These are phyloP conservation scores for Akebia trifoliata DNA, from an alignment of 164 flowering plant species.

Conservation along the genomic window DNA sequence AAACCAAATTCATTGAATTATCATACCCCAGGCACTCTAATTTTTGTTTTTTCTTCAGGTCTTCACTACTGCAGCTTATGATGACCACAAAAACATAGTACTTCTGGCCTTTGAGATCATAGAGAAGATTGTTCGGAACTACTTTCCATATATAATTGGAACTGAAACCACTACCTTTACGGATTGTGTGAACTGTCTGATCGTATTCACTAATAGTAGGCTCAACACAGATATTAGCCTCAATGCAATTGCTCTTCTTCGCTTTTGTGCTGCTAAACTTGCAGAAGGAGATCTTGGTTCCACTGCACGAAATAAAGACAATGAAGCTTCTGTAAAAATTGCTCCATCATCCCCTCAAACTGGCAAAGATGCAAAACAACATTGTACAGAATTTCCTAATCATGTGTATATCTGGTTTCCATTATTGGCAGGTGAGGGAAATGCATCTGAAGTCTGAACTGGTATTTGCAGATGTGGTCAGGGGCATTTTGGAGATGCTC, in stretches of 20 bases:
- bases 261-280: constrained; percentile 90
- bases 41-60: constrained; percentile 45
- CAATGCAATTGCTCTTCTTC: constrained; percentile 91
- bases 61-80: constrained; percentile 96
- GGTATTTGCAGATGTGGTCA: not conserved
- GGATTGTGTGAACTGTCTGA: constrained; percentile 92
- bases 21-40: not conserved
- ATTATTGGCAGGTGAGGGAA: constrained; percentile 79
- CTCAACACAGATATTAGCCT: constrained; percentile 95
- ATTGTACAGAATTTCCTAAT: constrained; percentile 48
- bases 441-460: constrained; percentile 7
- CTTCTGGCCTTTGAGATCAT: constrained; percentile 93
- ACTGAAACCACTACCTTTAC: constrained; percentile 97
- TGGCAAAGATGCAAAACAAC: constrained; percentile 57
- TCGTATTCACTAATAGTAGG: constrained; percentile 93
- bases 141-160: constrained; percentile 96
- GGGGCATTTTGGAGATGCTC: not conserved
- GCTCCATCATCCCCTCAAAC: constrained; percentile 40
- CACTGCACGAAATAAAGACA: constrained; percentile 53
- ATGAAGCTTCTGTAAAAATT: constrained; percentile 45
- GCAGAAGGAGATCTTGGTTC: constrained; percentile 94
- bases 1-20: not conserved
- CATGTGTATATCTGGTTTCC: constrained; percentile 98
- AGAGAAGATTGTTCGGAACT: constrained; percentile 95
- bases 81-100: constrained; percentile 94